A percentile compares a stretch with the other conserved stretches of the same genome.
Evolutionary conservation across 768 basidiomycete genomes (phyloP).

Genomic region (Panaeolus papilionaceus): DNA sequence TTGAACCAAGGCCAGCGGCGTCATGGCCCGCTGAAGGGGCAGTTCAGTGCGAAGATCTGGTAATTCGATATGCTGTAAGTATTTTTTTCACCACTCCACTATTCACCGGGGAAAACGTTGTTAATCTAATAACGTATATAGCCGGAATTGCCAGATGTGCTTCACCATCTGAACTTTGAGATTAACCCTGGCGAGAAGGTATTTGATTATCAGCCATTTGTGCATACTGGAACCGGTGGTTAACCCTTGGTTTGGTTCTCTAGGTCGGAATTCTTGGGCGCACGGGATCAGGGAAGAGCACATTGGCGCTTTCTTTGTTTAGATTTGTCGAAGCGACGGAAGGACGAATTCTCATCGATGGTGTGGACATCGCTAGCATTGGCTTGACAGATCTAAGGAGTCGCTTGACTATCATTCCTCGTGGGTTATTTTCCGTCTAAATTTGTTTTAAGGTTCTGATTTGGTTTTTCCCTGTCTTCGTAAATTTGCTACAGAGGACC

Average conservation of each 20-base stretch:
- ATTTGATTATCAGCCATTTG: slow-evolving; percentile 20
- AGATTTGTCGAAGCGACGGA: slow-evolving; percentile 82
- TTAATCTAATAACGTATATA: slow-evolving; percentile 31
- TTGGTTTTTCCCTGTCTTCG: not conserved
- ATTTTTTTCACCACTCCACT: not conserved
- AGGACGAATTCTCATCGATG: slow-evolving; percentile 75
- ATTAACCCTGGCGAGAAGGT: slow-evolving; percentile 81
- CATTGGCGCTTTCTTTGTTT: slow-evolving; percentile 86
- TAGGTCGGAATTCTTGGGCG: slow-evolving; percentile 76
- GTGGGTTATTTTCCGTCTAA: slow-evolving; percentile 21
- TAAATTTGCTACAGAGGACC: slow-evolving; percentile 61
- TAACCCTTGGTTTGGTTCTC: slow-evolving; percentile 23
- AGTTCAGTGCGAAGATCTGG: slow-evolving; percentile 75
- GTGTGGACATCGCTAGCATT: slow-evolving; percentile 73
- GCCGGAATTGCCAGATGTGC: slow-evolving; percentile 88
- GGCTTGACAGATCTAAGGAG: slow-evolving; percentile 80
- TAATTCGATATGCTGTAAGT: slow-evolving; percentile 80
- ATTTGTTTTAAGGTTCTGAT: not conserved
- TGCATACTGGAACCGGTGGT: slow-evolving; percentile 26
- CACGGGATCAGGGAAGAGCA: slow-evolving; percentile 82
- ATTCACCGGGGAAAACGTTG: not conserved
- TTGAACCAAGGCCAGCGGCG: slow-evolving; percentile 82
- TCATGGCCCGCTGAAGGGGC: slow-evolving; percentile 80
- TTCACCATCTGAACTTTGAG: slow-evolving; percentile 80
- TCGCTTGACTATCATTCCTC: slow-evolving; percentile 80